Evolutionary conservation across 192 early-diverging fungal genomes (phyloP).

Genomic region (Coemansia sp.): DNA sequence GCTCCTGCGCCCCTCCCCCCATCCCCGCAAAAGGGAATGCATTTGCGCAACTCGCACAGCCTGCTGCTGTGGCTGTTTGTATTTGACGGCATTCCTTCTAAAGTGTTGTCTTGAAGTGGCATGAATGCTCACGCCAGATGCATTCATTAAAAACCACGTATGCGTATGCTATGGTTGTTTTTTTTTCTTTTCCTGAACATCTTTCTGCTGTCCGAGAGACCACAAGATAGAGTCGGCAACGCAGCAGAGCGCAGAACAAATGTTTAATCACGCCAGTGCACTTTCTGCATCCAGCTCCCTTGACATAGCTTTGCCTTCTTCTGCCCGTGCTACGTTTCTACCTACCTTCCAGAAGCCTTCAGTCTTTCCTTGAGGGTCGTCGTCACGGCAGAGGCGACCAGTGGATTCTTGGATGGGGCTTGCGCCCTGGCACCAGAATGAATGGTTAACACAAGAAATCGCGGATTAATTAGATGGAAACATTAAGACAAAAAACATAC

Average conservation of each 20-base stretch:
- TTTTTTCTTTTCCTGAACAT: too few species aligned
- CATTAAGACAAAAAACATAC: neutral
- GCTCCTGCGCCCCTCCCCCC: conserved; percentile 5
- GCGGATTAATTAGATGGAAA: neutral
- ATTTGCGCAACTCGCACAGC: too few species aligned
- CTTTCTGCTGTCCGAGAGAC: neutral
- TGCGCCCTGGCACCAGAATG: neutral
- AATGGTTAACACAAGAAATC: neutral
- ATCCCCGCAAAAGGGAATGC: neutral
- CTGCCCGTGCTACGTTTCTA: neutral
- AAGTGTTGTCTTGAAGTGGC: neutral
- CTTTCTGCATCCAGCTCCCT: neutral
- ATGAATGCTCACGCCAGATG: neutral
- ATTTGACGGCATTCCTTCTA: too few species aligned
- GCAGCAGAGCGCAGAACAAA: too few species aligned
- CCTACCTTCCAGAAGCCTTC: too few species aligned
- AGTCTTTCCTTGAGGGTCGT: too few species aligned
- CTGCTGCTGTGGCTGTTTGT: too few species aligned
- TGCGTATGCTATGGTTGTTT: neutral
- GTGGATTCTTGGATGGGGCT: too few species aligned
- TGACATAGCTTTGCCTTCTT: neutral
- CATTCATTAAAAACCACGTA: neutral
- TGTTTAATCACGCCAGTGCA: neutral
- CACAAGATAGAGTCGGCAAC: too few species aligned
- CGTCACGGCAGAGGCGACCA: too few species aligned